Percentiles rank a stretch among this genome's conserved stretches.
phyloP scores from a whole-genome alignment of 345 rosid species.

The Brassica cretica region DNA sequence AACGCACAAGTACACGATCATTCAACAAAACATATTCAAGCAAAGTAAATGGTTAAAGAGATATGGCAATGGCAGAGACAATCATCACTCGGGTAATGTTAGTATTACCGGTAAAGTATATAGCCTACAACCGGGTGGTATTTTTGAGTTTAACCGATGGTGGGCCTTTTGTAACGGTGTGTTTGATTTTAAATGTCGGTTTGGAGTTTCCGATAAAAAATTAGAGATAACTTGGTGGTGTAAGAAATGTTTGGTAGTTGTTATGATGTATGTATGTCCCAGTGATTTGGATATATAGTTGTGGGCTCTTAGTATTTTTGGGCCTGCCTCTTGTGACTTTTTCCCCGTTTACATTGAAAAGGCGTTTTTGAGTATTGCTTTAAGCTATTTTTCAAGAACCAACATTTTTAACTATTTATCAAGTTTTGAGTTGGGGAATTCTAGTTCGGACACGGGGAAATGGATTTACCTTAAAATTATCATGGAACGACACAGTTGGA shows the following conservation, averaged over 20 bases:
- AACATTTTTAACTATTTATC: not conserved
- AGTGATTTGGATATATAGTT: constrained; percentile 21
- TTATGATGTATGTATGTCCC: constrained; percentile 25
- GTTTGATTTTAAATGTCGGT: constrained; percentile 6
- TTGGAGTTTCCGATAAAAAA: not conserved
- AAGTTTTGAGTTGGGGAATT: not conserved
- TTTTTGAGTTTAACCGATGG: constrained; percentile 9
- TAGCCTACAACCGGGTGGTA: not conserved
- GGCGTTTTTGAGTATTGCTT: not conserved
- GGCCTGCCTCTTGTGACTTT: constrained; percentile 22
- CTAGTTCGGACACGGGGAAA: not conserved
- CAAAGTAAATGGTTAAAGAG: not conserved
- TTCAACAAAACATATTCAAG: not conserved
- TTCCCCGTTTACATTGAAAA: not conserved
- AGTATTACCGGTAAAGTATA: constrained; percentile 15
- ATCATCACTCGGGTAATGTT: not conserved
- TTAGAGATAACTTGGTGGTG: not conserved
- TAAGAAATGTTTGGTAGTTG: constrained; percentile 18
- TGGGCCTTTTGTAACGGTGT: constrained; percentile 19
- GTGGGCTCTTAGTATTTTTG: constrained; percentile 36
- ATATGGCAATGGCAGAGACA: not conserved
- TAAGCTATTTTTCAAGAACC: not conserved
- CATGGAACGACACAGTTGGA: not conserved
- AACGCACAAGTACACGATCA: not conserved
- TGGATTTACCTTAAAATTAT: not conserved